Evolutionary conservation across 1,139 yeast species (phyloP), one percentile per base, ranked within the genome.

Genomic region (Suhomyces panamericanus): DNA sequence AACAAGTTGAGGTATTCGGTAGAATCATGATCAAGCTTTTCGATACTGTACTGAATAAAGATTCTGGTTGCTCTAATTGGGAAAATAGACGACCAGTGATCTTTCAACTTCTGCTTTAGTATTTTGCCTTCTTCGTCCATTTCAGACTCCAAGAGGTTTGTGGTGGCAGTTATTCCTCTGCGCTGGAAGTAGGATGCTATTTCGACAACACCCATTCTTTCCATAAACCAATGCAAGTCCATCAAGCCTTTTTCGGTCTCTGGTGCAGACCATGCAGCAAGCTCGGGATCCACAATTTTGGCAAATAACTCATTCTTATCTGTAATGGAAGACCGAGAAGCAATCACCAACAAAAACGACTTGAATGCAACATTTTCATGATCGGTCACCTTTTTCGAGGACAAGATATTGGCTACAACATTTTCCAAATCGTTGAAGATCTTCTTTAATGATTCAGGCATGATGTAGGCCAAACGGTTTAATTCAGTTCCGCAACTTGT

Each of bases 191-290:
- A 95, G 46, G 87, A 86, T 0, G 97, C 96, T 58, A 95, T 93
- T 61, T 83, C 83, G 3, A 90, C 98, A 43, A 95, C 88, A 3
- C 99, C 99, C 46, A 95, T 78, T 56, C 98, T 78, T 64, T 91
- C 98, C 97, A 93, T 91, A 57, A 95, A 95, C 97, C 98, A 91
- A 52, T 89, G 96, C 42, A 95, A 73, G 58, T 93, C 96, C 63
- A 84, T 74, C 32, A 93, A 69, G 0, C 97, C 98, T 57, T 88
- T 88, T 54, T 89, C 90, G 0, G 98, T 91, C 14, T 82, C 85
- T 13, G 93, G 93, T 41, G 91, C 89, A 1, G 93, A 84, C 99
- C 99, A 95, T 0, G 96, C 95, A 30, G 79, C 70, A 40, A 95
- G 70, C 55, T 93, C 97, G 0, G 96, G 96, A 60, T 91, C 98